Base-by-base conservation (phyloP, 1,139 yeast genomes). In the Taiozyma onychis region DNA sequence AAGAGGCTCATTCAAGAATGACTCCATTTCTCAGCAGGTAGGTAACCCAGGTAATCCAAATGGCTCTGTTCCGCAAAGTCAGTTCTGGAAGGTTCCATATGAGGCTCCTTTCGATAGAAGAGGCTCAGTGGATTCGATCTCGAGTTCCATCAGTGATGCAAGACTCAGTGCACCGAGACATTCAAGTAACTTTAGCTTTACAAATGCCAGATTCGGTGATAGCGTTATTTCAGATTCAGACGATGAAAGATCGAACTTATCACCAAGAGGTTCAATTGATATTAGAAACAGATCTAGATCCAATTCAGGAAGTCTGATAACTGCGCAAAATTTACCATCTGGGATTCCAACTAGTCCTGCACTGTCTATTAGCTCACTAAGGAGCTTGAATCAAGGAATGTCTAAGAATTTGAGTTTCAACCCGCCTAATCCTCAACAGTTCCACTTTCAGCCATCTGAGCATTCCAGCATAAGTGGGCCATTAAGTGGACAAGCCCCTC, bases 201-300 rank as follows among this genome's bases (percentile, higher is more conserved):
- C 48, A 10, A 55, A 48, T 24, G 49, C 59, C 26, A 41, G 51
- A n/a, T 50, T 46, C 22, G 55, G 59, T 34, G 62, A 62, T 22
- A 59, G 62, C 14, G 57, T 59, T 51, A 62, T 50, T 1, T 67
- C 72, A 1, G 75, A 71, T 52, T 69, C 74, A 0, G 75, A 71
- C 35, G 73, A 70, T 21, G 13, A 49, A 22, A 46, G 50, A 14
- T 50, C 47, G 6, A 51, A 44, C 16, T 49, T 55, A 24, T 74
- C 81, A 1, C 82, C 83, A 3, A 67, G 81, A 47, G 70, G 70
- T 48, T 77, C 82, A 1, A 65, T 77, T 10, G 64, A 70, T 44
- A 68, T 43, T 6, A 52, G 58, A 35, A 47, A 46, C 28, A 45
- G 62, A 41, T 54, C 60, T 24, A 52, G 62, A 14, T 59, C 63